Base-by-base conservation (phyloP, 306 rosid genomes). In the Glycine tomentella region DNA sequence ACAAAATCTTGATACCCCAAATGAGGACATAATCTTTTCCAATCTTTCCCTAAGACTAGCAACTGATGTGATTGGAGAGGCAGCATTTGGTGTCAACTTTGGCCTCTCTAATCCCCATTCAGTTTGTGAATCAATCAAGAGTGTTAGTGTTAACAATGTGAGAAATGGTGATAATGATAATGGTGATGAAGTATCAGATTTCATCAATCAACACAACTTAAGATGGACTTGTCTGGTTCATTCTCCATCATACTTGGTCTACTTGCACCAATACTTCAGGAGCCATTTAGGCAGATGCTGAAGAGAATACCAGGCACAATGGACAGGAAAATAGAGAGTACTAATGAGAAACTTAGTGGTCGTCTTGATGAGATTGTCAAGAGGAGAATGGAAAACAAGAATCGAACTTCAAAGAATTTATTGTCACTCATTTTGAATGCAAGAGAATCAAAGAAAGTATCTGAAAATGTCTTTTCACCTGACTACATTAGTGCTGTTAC, bases 201-300 rank as follows among this genome's bases (percentile, higher is more conserved):
- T 95, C 78, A 88, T 93, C 69, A 89, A 92, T 50, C 88, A 95
- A 82, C 98, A 9, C 96, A 95, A 50, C 92, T 95, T 11, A 95
- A 93, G 84, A 92, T 95, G 98, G 99, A 95, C 79, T 78, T 95
- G 16, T 88, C 99, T 2, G 99, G 99, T 72, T 93, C 97, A n/a
- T 87, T 95, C 42, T 95, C 99, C 7, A 95, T 95, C 82, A 90
- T 96, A 49, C 77, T 96, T 2, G 99, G 99, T n/a, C 78, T 96
- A 52, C 88, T 96, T 65, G 82, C 84, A 12, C 99, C 98, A 0
- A 65, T 91, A 7, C 90, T 93, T 14, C 97, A 96, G 65, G 98
- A 93, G 81, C 98, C 99, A 14, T 88, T 93, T 72, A 75, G 98
- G 77, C 97, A 90, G 45, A 83, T 93, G 44, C 73, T 93, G 56